Percentiles rank a stretch among this genome's conserved stretches.
These are phyloP conservation scores for Acorus calamus DNA, from an alignment of 106 monocot genomes.

Conservation along the genomic window DNA sequence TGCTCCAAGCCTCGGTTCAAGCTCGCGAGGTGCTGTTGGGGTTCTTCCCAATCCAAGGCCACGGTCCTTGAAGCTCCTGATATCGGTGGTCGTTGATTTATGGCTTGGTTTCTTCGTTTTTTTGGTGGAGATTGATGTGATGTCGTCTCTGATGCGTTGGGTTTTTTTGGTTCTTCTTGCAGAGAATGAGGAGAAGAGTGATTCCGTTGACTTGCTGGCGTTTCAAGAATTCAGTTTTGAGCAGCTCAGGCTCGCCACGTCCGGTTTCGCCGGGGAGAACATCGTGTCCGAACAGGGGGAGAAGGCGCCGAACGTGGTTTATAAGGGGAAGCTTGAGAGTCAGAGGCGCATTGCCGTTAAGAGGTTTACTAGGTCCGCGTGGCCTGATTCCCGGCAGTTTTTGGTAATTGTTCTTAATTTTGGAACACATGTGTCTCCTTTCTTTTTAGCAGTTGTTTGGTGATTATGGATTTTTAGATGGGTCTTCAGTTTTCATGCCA, in stretches of 20 bases:
- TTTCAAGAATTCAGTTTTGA: conserved; percentile 88
- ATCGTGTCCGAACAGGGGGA: conserved; percentile 94
- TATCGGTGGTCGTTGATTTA: conserved; percentile 8
- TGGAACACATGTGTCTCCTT: too few relatives aligned
- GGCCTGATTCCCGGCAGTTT: conserved; percentile 93
- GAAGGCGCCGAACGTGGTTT: conserved; percentile 93
- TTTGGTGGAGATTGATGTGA: not conserved
- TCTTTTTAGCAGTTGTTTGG: too few relatives aligned
- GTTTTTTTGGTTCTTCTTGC: conserved; percentile 12
- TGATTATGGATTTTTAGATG: too few relatives aligned
- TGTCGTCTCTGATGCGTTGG: not conserved
- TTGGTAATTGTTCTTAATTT: conserved; percentile 34
- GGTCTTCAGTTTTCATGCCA: too few relatives aligned
- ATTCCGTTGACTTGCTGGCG: conserved; percentile 36
- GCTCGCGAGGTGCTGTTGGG: conserved; percentile 43
- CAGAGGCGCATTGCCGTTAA: conserved; percentile 79
- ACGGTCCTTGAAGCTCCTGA: conserved; percentile 45
- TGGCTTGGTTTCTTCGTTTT: not conserved
- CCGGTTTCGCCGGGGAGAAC: conserved; percentile 71
- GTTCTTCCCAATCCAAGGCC: conserved; percentile 27
- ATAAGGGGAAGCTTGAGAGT: conserved; percentile 85
- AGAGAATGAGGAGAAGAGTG: conserved; percentile 45
- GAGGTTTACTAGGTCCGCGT: conserved; percentile 80
- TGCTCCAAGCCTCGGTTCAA: conserved; percentile 47
- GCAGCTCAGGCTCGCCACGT: conserved; percentile 80